phyloP scores from a whole-genome alignment of 177 flowering plant genomes.

The Tripterygium wilfordii region DNA sequence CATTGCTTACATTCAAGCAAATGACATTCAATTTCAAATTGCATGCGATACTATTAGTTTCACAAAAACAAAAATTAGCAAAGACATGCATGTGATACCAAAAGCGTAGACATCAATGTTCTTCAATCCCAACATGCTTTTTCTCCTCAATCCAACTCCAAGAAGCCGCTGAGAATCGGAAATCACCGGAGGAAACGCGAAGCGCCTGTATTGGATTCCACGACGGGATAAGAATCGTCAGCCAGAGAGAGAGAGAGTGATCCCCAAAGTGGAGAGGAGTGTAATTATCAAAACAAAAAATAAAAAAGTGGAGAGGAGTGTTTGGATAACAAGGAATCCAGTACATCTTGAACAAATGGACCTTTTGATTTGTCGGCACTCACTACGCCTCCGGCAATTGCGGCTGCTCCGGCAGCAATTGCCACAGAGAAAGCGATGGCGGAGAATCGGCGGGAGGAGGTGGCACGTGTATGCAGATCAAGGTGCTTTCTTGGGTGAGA shows the following conservation, averaged over 20 bases:
- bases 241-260: conserved; percentile 74
- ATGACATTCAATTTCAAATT: too few species aligned
- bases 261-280: too few species aligned
- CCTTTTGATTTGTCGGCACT: conserved; percentile 12
- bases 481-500: conserved; percentile 47
- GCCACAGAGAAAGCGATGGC: conserved; percentile 21
- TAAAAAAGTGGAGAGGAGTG: conserved; percentile 28
- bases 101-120: conserved; percentile 93
- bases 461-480: conserved; percentile 9
- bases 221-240: conserved; percentile 29
- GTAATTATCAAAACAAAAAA: too few species aligned
- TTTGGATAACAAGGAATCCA: conserved; percentile 29
- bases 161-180: conserved; percentile 48
- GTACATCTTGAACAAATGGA: conserved; percentile 37
- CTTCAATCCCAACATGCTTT: conserved; percentile 76
- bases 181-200: conserved; percentile 57
- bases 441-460: conserved; percentile 19
- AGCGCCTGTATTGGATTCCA: conserved; percentile 66
- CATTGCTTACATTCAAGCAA: too few species aligned
- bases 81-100: too few species aligned
- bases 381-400: conserved; percentile 28
- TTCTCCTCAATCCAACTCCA: conserved; percentile 79
- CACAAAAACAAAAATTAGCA: too few species aligned
- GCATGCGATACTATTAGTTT: too few species aligned
- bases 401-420: conserved; percentile 23